Evolutionary conservation across 495 filamentous ascomycete species (phyloP).

Genomic region (Parathielavia hyrcaniae): DNA sequence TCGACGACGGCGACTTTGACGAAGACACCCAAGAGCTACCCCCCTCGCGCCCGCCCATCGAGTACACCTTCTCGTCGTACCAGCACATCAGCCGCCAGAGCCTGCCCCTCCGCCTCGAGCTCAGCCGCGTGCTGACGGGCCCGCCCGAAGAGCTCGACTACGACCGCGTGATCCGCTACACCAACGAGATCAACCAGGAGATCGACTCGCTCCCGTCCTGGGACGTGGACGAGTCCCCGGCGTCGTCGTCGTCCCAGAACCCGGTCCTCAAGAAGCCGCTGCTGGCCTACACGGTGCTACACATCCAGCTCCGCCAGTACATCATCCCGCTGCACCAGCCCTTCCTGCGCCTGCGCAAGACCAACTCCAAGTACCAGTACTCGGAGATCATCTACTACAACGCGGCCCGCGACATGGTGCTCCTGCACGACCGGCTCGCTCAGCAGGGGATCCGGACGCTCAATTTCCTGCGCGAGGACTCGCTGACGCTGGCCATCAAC

Average conservation of each 20-base stretch:
- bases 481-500: slow-evolving; percentile 39
- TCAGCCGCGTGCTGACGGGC: slow-evolving; percentile 35
- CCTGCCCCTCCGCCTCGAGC: slow-evolving; percentile 37
- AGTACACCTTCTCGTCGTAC: slow-evolving; percentile 41
- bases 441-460: slow-evolving; percentile 39
- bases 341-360: slow-evolving; percentile 37
- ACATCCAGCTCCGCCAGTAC: slow-evolving; percentile 41
- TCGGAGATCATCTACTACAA: slow-evolving; percentile 46
- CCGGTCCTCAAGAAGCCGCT: slow-evolving; percentile 30
- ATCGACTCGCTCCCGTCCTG: slow-evolving; percentile 42
- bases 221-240: slow-evolving; percentile 26
- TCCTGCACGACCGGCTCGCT: slow-evolving; percentile 38
- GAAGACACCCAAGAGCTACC: slow-evolving; percentile 38
- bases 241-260: not conserved
- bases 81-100: slow-evolving; percentile 39
- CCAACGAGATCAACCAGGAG: slow-evolving; percentile 40
- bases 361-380: slow-evolving; percentile 41
- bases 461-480: slow-evolving; percentile 38
- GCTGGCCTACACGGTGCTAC: slow-evolving; percentile 38
- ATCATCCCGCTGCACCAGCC: slow-evolving; percentile 43
- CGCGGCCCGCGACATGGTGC: slow-evolving; percentile 41
- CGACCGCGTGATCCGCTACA: slow-evolving; percentile 41
- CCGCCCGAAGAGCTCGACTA: slow-evolving; percentile 35
- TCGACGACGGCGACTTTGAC: slow-evolving; percentile 42
- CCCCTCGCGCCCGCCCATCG: slow-evolving; percentile 27